Percentiles rank a stretch among this genome's conserved stretches.
These are phyloP conservation scores for Auriculariales sp. DNA, from an alignment of 768 basidiomycete genomes.

Conservation along the genomic window DNA sequence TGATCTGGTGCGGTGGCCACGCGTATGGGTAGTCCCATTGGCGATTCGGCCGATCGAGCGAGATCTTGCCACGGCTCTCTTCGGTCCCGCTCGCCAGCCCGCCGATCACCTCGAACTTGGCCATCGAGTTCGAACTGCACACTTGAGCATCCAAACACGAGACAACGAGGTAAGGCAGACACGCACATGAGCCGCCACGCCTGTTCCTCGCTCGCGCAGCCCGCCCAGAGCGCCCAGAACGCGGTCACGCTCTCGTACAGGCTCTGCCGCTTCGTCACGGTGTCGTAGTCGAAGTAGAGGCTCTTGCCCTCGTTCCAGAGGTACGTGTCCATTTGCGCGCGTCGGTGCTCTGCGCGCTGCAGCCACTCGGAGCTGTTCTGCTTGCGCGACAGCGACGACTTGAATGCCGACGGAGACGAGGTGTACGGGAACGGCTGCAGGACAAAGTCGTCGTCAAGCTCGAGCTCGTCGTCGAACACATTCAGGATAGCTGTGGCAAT, in stretches of 20 bases:
- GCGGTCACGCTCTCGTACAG: conserved; percentile 94
- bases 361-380: conserved; percentile 90
- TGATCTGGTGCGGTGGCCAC: conserved; percentile 96
- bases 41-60: conserved; percentile 89
- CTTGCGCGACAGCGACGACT: conserved; percentile 39
- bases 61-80: conserved; percentile 89
- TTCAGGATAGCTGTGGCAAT: conserved; percentile 96
- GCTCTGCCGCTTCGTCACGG: conserved; percentile 77
- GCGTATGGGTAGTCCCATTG: conserved; percentile 93
- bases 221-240: conserved; percentile 95
- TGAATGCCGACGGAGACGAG: conserved; percentile 52
- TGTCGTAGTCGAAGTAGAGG: conserved; percentile 95
- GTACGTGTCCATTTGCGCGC: conserved; percentile 78
- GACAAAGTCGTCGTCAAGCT: conserved; percentile 83
- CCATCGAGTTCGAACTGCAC: conserved; percentile 62
- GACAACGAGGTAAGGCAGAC: neutral
- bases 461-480: conserved; percentile 84
- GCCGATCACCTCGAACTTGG: conserved; percentile 93
- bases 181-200: conserved; percentile 85
- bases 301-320: conserved; percentile 94
- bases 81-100: conserved; percentile 95
- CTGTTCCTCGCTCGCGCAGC: conserved; percentile 92
- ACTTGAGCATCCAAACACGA: conserved; percentile 2
- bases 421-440: conserved; percentile 86
- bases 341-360: conserved; percentile 69